Conservation (phyloP, 2,329 filamentous ascomycete genomes). For the Pochonia chlamydosporia region DNA sequence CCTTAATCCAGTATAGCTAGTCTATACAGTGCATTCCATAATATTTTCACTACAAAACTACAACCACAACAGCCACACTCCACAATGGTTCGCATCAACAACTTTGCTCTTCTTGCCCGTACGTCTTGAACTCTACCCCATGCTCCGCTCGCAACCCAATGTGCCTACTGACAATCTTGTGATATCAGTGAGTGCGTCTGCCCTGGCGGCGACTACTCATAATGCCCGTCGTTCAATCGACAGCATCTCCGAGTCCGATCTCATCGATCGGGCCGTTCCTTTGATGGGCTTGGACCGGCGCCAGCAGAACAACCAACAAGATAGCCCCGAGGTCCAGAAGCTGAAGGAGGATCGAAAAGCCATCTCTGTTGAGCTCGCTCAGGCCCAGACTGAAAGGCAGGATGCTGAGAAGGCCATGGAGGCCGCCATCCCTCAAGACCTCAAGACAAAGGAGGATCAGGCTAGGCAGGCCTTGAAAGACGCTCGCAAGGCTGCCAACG, state of each 20-base stretch:
- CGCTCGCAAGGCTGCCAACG: conserved; percentile 2
- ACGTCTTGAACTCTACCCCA: background rate
- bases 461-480: background rate
- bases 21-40: background rate
- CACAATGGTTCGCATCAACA: conserved; percentile 9
- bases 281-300: background rate
- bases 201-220: conserved; percentile 3
- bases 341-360: conserved; percentile 4
- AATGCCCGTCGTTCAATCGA: conserved; percentile 1
- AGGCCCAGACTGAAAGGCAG: background rate
- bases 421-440: background rate
- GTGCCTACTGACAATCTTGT: background rate
- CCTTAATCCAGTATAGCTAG: conserved; percentile 4
- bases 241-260: background rate
- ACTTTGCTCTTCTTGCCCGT: conserved; percentile 6
- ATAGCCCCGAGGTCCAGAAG: conserved; percentile 4
- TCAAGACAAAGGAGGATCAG: background rate
- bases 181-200: conserved; percentile 6
- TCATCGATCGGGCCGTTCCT: background rate
- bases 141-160: background rate
- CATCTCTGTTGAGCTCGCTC: conserved; percentile 2
- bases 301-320: background rate
- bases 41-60: background rate
- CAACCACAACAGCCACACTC: background rate
- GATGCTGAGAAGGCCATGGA: background rate